A percentile compares a stretch with the other conserved stretches of the same genome.
These are phyloP conservation scores for Aspergillus oerlinghausenensis DNA, from an alignment of 2,329 filamentous ascomycete genomes.

Conservation along the genomic window DNA sequence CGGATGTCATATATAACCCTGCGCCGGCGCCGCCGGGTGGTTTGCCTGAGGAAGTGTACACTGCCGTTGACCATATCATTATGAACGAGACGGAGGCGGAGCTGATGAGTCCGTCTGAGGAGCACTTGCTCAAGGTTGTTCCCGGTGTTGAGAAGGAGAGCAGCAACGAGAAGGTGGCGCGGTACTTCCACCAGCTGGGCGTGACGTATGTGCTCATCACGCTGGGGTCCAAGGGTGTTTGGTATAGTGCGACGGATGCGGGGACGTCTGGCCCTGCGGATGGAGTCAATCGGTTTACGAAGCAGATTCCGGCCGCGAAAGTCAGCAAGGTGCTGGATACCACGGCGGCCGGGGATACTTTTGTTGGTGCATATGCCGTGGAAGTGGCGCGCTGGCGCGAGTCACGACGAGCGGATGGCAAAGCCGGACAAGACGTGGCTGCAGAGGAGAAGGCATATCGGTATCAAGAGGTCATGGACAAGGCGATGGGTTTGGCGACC, in stretches of 20 bases:
- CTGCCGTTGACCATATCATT: conserved; percentile 69
- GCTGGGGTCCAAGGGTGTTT: conserved; percentile 74
- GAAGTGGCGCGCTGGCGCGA: conserved; percentile 56
- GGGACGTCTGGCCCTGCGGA: conserved; percentile 40
- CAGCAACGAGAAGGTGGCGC: conserved; percentile 51
- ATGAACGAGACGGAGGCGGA: conserved; percentile 89
- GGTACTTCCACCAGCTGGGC: conserved; percentile 62
- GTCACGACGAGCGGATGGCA: conserved; percentile 39
- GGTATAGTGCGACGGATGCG: conserved; percentile 52
- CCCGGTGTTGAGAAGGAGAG: conserved; percentile 39
- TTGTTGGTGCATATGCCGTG: conserved; percentile 82
- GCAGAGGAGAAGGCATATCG: conserved; percentile 31
- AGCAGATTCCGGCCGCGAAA: conserved; percentile 58
- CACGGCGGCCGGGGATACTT: conserved; percentile 90
- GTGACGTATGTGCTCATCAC: conserved; percentile 79
- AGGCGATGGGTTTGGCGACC: conserved; percentile 41
- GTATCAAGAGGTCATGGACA: conserved; percentile 43
- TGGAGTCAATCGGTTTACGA: conserved; percentile 24
- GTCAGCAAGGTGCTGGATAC: conserved; percentile 78
- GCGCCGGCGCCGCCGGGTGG: conserved; percentile 74
- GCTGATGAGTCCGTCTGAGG: conserved; percentile 57
- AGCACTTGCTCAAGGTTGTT: conserved; percentile 23
- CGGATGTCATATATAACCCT: conserved; percentile 76
- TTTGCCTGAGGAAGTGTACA: conserved; percentile 63
- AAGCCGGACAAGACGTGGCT: conserved; percentile 47